These are phyloP conservation scores for Gynostemma pentaphyllum DNA, from an alignment of 306 rosid genomes.

Conservation along the genomic window DNA sequence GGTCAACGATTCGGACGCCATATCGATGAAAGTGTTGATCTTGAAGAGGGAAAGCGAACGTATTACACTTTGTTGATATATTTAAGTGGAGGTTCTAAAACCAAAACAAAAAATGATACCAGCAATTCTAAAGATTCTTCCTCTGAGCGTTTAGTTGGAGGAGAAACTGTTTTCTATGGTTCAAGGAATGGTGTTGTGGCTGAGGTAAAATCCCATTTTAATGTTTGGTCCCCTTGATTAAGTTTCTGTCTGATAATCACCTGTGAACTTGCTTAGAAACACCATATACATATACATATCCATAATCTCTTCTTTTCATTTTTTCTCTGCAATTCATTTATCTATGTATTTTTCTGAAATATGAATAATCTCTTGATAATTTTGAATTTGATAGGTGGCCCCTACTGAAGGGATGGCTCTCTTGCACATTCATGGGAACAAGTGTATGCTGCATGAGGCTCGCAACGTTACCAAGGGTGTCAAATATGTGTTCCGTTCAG, in stretches of 20 bases:
- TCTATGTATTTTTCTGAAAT: slow-evolving; percentile 10
- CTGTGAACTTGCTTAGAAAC: background rate
- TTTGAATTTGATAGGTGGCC: slow-evolving; percentile 40
- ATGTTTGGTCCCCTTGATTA: background rate
- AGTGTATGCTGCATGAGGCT: slow-evolving; percentile 91
- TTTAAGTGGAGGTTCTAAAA: slow-evolving; percentile 63
- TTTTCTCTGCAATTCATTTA: background rate
- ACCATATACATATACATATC: background rate
- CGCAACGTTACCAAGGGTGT: slow-evolving; percentile 71
- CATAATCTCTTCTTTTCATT: background rate
- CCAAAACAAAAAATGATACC: slow-evolving; percentile 32
- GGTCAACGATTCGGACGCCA: slow-evolving; percentile 91
- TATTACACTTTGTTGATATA: slow-evolving; percentile 74
- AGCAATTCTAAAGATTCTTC: slow-evolving; percentile 26
- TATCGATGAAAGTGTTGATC: slow-evolving; percentile 75
- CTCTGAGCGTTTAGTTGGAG: slow-evolving; percentile 59
- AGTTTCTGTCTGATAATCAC: background rate
- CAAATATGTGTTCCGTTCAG: slow-evolving; percentile 81
- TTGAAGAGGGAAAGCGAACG: slow-evolving; percentile 66
- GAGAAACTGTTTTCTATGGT: slow-evolving; percentile 89
- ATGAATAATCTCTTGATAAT: slow-evolving; percentile 18
- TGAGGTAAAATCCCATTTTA: slow-evolving; percentile 37
- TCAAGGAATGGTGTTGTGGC: slow-evolving; percentile 63
- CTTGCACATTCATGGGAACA: slow-evolving; percentile 75
- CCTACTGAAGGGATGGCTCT: slow-evolving; percentile 94